Percentiles rank a stretch among this genome's conserved stretches.
Conservation (phyloP, 176 grass and related monocot genomes). For the Elaeis guineensis region DNA sequence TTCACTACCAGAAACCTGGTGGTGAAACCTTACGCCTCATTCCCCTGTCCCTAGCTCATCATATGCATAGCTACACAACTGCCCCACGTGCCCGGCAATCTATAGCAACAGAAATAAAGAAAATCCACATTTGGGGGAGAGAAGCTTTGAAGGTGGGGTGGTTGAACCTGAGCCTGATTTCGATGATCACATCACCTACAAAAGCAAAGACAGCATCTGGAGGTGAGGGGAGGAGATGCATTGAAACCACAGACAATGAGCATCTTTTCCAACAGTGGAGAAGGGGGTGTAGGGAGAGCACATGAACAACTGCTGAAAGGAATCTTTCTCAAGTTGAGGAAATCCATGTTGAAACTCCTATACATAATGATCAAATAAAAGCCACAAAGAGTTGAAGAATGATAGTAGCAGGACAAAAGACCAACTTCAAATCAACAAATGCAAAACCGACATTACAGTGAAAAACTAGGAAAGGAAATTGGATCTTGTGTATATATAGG, state of each 20-base stretch:
- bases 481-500: too few relatives aligned
- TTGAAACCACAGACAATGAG: constrained; percentile 41
- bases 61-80: not conserved
- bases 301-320: constrained; percentile 58
- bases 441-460: too few relatives aligned
- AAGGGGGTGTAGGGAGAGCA: constrained; percentile 69
- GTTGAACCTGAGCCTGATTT: constrained; percentile 18
- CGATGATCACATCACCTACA: constrained; percentile 34
- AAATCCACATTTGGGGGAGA: too few relatives aligned
- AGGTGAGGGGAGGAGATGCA: constrained; percentile 19
- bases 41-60: not conserved
- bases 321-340: constrained; percentile 43
- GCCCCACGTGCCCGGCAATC: not conserved
- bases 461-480: too few relatives aligned
- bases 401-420: too few relatives aligned
- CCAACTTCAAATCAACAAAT: too few relatives aligned
- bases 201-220: constrained; percentile 68
- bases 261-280: constrained; percentile 64
- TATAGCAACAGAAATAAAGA: not conserved
- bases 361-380: too few relatives aligned
- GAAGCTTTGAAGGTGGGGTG: too few relatives aligned
- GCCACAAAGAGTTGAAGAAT: too few relatives aligned
- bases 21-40: constrained; percentile 5
- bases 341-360: not conserved
- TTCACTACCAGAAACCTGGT: not conserved